These are phyloP conservation scores for Lodderomyces jiufengensis DNA, from an alignment of 1,139 yeast genomes.

Conservation along the genomic window DNA sequence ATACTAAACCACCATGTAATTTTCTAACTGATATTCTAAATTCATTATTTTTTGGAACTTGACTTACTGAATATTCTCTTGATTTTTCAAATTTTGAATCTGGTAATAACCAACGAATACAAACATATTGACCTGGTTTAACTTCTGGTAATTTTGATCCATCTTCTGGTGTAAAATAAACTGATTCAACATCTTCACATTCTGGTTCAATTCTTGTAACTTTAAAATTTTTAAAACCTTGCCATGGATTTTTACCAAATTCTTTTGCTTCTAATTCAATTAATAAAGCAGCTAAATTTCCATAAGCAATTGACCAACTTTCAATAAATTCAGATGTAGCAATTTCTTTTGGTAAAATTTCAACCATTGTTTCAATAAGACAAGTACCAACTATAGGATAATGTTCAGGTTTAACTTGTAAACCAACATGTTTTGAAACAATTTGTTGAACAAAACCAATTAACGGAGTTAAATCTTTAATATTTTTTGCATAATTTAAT, in stretches of 20 bases:
- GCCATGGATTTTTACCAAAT: slow-evolving; percentile 50
- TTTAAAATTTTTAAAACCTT: slow-evolving; percentile 51
- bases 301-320: slow-evolving; percentile 70
- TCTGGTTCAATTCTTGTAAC: slow-evolving; percentile 45
- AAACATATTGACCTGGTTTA: slow-evolving; percentile 59
- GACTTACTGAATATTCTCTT: slow-evolving; percentile 54
- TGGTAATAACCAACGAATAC: slow-evolving; percentile 42
- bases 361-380: slow-evolving; percentile 50
- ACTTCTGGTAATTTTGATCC: slow-evolving; percentile 33
- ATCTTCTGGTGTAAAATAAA: slow-evolving; percentile 49
- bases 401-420: slow-evolving; percentile 59
- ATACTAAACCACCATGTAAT: slow-evolving; percentile 47
- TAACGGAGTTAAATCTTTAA: slow-evolving; percentile 56
- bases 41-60: slow-evolving; percentile 25
- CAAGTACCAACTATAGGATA: slow-evolving; percentile 62
- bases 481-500: slow-evolving; percentile 59
- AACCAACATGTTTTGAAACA: slow-evolving; percentile 63
- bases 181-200: slow-evolving; percentile 46
- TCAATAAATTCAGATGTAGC: slow-evolving; percentile 55
- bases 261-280: slow-evolving; percentile 52
- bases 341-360: slow-evolving; percentile 51
- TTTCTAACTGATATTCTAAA: slow-evolving; percentile 54
- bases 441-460: slow-evolving; percentile 55
- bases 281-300: slow-evolving; percentile 57
- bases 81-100: slow-evolving; percentile 31